phyloP scores from a whole-genome alignment of 495 filamentous ascomycete species.

The Aspergillus panamensis region DNA sequence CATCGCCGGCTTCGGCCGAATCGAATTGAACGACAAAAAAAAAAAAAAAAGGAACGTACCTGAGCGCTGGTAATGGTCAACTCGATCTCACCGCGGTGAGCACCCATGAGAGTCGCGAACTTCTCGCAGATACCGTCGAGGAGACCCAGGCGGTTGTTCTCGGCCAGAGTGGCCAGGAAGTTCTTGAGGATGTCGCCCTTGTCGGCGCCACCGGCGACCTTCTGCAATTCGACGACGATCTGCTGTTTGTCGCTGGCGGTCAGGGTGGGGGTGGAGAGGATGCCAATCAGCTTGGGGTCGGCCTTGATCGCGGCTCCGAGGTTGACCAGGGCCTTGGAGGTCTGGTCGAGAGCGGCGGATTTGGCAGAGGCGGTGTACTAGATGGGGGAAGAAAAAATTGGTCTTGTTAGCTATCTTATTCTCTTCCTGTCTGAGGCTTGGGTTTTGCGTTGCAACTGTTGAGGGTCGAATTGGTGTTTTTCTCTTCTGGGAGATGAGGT shows the following conservation, averaged over 20 bases:
- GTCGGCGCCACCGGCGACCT: constrained; percentile 61
- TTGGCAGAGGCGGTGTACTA: constrained; percentile 97
- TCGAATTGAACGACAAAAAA: not conserved
- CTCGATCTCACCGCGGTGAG: constrained; percentile 88
- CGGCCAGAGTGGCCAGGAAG: constrained; percentile 82
- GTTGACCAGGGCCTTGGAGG: constrained; percentile 66
- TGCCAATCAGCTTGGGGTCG: constrained; percentile 70
- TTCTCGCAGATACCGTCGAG: constrained; percentile 81
- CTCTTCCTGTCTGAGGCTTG: not conserved
- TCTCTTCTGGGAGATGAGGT: not conserved
- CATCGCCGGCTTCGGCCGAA: not conserved
- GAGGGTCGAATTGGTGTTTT: not conserved
- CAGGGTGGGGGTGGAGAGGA: constrained; percentile 80
- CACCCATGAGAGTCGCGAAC: constrained; percentile 82
- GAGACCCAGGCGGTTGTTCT: constrained; percentile 90
- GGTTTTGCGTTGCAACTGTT: not conserved
- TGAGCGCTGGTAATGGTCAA: constrained; percentile 82
- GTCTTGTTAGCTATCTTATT: constrained; percentile 13
- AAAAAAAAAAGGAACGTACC: constrained; percentile 50
- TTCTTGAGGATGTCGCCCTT: constrained; percentile 86
- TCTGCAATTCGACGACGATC: constrained; percentile 79
- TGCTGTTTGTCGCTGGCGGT: constrained; percentile 70
- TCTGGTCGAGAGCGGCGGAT: constrained; percentile 74
- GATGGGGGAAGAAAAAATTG: not conserved
- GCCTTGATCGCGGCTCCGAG: constrained; percentile 70